Evolutionary conservation across 805 yeast genomes (phyloP).

Genomic region (Metschnikowia gelsemii): DNA sequence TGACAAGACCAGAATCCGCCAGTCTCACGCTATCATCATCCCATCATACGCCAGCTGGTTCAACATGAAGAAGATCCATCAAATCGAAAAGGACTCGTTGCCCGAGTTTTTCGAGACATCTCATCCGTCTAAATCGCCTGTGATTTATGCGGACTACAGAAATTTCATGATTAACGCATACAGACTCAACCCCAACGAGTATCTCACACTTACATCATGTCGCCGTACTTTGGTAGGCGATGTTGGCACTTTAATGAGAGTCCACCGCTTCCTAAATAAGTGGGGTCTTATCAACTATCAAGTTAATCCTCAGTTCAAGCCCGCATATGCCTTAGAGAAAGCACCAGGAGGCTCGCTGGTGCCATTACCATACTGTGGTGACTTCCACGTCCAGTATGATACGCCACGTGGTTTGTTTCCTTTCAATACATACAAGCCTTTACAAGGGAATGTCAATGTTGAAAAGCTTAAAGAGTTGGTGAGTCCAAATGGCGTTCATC

Average conservation of each 20-base stretch:
- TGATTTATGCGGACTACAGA: conserved; percentile 75
- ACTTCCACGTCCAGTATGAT: conserved; percentile 74
- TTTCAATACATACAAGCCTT: conserved; percentile 75
- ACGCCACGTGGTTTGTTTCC: conserved; percentile 93
- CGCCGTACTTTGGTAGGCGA: conserved; percentile 90
- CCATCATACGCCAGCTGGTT: conserved; percentile 93
- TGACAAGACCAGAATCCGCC: conserved; percentile 37
- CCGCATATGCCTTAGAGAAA: conserved; percentile 56
- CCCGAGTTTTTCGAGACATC: conserved; percentile 83
- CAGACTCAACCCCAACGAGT: conserved; percentile 85
- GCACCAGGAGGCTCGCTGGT: conserved; percentile 42
- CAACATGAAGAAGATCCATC: conserved; percentile 65
- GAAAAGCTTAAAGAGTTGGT: conserved; percentile 33
- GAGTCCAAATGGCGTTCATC: conserved; percentile 13
- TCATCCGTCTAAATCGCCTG: conserved; percentile 76
- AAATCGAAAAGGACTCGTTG: conserved; percentile 75
- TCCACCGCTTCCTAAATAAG: conserved; percentile 77
- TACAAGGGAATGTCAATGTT: conserved; percentile 50
- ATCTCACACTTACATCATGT: conserved; percentile 84
- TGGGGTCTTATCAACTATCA: conserved; percentile 96
- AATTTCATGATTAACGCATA: conserved; percentile 88
- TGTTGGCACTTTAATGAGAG: conserved; percentile 82
- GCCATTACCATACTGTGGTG: conserved; percentile 71
- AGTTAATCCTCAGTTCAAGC: conserved; percentile 75
- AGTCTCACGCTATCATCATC: conserved; percentile 78